phyloP scores from a whole-genome alignment of 192 early-diverging fungal species.

The Dissophora globulifera region DNA sequence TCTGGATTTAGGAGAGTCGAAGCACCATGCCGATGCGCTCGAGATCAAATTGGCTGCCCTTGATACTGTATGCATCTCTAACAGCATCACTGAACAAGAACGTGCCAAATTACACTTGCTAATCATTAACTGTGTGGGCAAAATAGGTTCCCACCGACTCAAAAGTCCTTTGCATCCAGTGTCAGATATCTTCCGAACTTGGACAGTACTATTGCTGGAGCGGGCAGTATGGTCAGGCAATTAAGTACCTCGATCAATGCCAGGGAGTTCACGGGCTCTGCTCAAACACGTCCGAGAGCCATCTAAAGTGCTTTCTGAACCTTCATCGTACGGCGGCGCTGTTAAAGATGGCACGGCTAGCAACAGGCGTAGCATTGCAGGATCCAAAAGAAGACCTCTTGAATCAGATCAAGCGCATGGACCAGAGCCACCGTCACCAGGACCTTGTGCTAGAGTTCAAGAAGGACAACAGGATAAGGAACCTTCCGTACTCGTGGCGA shows the following conservation, averaged over 20 bases:
- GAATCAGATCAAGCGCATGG: conserved; percentile 6
- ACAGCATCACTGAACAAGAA: no score
- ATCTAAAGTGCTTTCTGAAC: conserved; percentile 20
- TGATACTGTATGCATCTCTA: conserved; percentile 6
- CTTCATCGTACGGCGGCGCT: conserved; percentile 12
- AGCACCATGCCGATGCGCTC: conserved; percentile 18
- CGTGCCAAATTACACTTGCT: no score
- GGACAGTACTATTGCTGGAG: conserved; percentile 48
- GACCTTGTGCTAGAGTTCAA: conserved; percentile 19
- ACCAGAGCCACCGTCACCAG: neutral
- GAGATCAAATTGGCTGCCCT: conserved; percentile 16
- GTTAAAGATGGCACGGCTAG: conserved; percentile 26
- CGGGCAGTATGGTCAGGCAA: conserved; percentile 18
- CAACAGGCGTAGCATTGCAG: conserved; percentile 13
- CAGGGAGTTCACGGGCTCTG: conserved; percentile 2
- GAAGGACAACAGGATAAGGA: conserved; percentile 16
- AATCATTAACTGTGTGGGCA: neutral
- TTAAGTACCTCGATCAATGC: conserved; percentile 17
- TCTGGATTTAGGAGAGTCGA: conserved; percentile 39
- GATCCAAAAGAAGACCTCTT: conserved; percentile 20
- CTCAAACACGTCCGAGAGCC: neutral
- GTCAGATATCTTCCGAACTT: conserved; percentile 35
- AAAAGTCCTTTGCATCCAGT: conserved; percentile 7
- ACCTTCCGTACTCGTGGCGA: conserved; percentile 24
- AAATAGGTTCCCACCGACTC: neutral